These are phyloP conservation scores for Xerocomellus amylosporus DNA, from an alignment of 768 basidiomycete genomes.

Conservation along the genomic window DNA sequence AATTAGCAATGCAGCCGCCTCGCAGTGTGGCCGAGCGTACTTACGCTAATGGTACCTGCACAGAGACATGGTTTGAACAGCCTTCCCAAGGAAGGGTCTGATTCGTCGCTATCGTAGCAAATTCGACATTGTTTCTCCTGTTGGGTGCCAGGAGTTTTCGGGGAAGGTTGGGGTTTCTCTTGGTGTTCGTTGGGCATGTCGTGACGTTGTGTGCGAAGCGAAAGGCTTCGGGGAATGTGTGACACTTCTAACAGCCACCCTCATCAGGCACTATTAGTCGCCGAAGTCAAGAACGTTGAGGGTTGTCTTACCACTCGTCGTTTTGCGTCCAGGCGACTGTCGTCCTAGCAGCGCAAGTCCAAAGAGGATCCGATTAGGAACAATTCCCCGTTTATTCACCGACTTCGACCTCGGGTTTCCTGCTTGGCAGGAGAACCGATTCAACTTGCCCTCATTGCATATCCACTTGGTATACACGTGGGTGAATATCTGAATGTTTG, in stretches of 20 bases:
- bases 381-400: background rate
- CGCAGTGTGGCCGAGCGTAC: constrained; percentile 14
- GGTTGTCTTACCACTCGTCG: constrained; percentile 3
- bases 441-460: background rate
- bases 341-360: background rate
- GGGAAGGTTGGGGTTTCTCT: constrained; percentile 3
- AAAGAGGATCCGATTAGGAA: constrained; percentile 14
- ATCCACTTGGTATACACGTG: constrained; percentile 1
- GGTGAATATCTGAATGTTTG: background rate
- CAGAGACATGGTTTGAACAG: constrained; percentile 73
- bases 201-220: background rate
- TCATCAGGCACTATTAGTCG: constrained; percentile 1
- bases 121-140: constrained; percentile 78
- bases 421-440: background rate
- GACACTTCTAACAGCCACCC: background rate
- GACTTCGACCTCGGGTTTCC: background rate
- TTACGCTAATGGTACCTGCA: constrained; percentile 71
- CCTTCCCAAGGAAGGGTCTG: constrained; percentile 61
- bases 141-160: constrained; percentile 16
- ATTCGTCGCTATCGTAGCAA: constrained; percentile 67
- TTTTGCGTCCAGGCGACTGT: background rate
- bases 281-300: background rate
- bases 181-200: constrained; percentile 18
- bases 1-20: constrained; percentile 17
- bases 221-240: background rate